Evolutionary conservation across 1,284 basidiomycete species (phyloP).

Genomic region (Sanghuangporus sanghuang): DNA sequence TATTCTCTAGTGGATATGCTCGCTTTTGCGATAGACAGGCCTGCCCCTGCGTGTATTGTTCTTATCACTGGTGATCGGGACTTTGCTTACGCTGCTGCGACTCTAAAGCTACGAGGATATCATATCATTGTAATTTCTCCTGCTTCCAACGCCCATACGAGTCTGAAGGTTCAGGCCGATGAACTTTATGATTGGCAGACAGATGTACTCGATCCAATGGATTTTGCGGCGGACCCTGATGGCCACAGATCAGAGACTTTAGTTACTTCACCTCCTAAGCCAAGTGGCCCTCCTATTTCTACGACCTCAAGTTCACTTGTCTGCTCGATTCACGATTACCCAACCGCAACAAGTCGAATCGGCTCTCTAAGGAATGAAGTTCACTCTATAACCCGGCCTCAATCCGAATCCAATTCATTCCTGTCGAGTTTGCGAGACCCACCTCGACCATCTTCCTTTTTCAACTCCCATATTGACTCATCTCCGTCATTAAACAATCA

Average conservation of each 20-base stretch:
- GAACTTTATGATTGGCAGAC: slow-evolving; percentile 13
- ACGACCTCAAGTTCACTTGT: no score
- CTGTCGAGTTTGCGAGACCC: no score
- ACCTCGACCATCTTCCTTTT: no score
- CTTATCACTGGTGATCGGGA: slow-evolving; percentile 55
- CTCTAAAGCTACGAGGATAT: slow-evolving; percentile 46
- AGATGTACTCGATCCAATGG: not conserved
- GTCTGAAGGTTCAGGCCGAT: slow-evolving; percentile 8
- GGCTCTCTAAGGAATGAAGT: not conserved
- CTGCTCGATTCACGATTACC: not conserved
- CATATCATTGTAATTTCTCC: slow-evolving; percentile 43
- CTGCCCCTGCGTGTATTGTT: slow-evolving; percentile 44
- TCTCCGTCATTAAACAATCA: no score
- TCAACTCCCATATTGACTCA: no score
- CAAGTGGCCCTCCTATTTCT: not conserved
- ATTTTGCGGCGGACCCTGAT: not conserved
- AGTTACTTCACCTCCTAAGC: not conserved
- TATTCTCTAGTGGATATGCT: slow-evolving; percentile 52
- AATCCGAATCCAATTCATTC: not conserved
- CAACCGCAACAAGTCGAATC: not conserved
- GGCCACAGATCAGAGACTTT: not conserved
- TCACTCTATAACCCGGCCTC: not conserved
- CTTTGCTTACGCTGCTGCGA: slow-evolving; percentile 54
- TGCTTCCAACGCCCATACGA: slow-evolving; percentile 26
- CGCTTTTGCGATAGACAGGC: slow-evolving; percentile 51